Evolutionary conservation across 148 eudicot species (phyloP), one percentile per base, ranked within the genome.

Genomic region (Nepenthes gracilis): DNA sequence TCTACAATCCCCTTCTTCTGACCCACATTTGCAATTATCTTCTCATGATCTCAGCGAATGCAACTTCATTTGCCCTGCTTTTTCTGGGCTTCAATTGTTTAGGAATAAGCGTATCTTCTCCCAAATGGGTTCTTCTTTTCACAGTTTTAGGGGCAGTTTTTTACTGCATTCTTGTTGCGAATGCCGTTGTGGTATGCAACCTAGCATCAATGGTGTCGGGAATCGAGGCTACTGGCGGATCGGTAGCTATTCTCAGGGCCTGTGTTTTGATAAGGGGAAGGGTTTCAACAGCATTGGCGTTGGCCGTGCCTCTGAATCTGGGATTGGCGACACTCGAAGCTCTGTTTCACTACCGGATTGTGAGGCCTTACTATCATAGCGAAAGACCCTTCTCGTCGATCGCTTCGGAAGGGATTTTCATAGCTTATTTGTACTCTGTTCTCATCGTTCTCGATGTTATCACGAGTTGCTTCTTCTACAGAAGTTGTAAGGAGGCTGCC

Each of bases 251-350:
- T 50, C 73, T 93, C 64, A 79, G 67, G 72, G 83, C 91, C 0
- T 78, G 80, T 66, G 55, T 74, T 9, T 8, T 76, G 47, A 72
- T 88, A 11, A 74, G 65, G 43, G 90, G 94, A 15, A 80, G 77
- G 48, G 74, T 77, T 11, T 69, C 78, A 38, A 82, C 75, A 2
- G 98, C 94, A 0, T 55, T 92, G 47, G 77, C 83, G 2, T 62
- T 92, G 38, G 80, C 90, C 0, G 55, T 86, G 64, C 82, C 85
- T 15, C 58, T 68, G 34, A 88, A 82, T 53, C 12, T 88, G 38
- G 87, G 82, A 8, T 23, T 85, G 38, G 91, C 91, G 5, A 79
- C 75, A 4, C 62, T 88, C 6, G 98, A 92, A 37, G 84, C 84
- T 9, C 59, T 92, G 56, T 92, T 92, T 59, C 80, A 79, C 14